Evolutionary conservation across 805 yeast species (phyloP).

Genomic region (Candida anglica): DNA sequence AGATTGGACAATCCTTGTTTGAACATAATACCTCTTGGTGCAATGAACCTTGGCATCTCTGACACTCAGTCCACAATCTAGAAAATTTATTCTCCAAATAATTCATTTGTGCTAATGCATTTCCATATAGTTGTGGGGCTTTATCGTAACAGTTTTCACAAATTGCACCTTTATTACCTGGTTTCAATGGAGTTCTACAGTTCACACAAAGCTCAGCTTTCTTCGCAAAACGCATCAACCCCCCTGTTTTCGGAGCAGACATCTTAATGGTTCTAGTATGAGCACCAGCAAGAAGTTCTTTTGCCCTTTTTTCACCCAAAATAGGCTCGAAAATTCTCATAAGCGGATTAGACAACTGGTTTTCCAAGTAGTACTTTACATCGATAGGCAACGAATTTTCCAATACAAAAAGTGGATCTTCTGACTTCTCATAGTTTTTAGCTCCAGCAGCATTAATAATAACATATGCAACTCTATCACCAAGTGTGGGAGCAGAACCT

Average conservation of each 20-base stretch:
- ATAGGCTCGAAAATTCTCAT: constrained; percentile 94
- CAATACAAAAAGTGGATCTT: constrained; percentile 90
- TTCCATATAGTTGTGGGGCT: constrained; percentile 78
- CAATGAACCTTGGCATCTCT: constrained; percentile 91
- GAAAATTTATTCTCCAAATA: constrained; percentile 79
- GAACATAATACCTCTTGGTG: constrained; percentile 96
- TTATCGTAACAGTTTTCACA: constrained; percentile 73
- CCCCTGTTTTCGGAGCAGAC: constrained; percentile 77
- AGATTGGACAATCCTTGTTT: constrained; percentile 94
- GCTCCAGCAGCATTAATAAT: constrained; percentile 76
- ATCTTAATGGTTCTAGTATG: constrained; percentile 77
- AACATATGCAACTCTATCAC: constrained; percentile 98
- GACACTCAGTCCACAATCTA: constrained; percentile 96
- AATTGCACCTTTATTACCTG: constrained; percentile 60
- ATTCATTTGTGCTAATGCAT: constrained; percentile 75
- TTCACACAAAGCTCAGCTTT: constrained; percentile 85
- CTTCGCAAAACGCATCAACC: constrained; percentile 86
- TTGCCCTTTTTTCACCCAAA: constrained; percentile 79
- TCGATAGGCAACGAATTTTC: constrained; percentile 93
- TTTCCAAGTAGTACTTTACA: constrained; percentile 88
- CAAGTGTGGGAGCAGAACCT: constrained; percentile 94
- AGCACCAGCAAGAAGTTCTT: constrained; percentile 73
- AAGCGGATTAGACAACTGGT: constrained; percentile 89
- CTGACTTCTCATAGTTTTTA: constrained; percentile 92
- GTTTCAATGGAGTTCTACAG: constrained; percentile 76